Evolutionary conservation across 495 filamentous ascomycete genomes (phyloP), one percentile per base, ranked within the genome.

Genomic region (Cercophora samala): DNA sequence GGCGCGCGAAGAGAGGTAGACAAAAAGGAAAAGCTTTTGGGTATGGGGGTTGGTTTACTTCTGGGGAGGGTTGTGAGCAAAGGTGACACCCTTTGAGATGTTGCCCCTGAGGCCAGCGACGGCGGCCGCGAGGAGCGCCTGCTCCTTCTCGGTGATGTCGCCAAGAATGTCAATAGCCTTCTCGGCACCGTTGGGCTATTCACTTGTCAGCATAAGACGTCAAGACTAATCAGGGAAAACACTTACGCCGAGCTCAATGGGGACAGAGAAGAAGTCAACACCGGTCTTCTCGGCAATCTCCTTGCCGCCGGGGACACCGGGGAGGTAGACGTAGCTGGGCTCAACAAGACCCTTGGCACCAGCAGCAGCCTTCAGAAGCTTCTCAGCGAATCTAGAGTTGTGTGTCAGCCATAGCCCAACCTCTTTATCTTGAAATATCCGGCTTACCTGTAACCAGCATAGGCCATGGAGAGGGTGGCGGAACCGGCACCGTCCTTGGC

Each of bases 401-500:
- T 23, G 53, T 19, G 84, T 72, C 73, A 77, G 68, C 70, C 62
- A 63, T 37, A 56, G 53, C 63, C 60, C 3, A 37, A 0, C 17
- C 4, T 23, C 24, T 0, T 25, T 53, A 17, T 58, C 25, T 42
- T 53, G n/a, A 19, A n/a, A 18, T 2, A 29, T 60, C n/a, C n/a
- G n/a, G 68, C 74, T 66, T 78, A 95, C 90, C 93, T 88, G 86
- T 88, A 98, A 69, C 96, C 95, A 72, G 95, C 95, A 76, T 91
- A 97, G 64, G 95, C 95, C 95, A 99, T 99, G 69, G 92, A 97
- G 37, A 98, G 87, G 65, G 95, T 99, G 69, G 95, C 95, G 52
- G 93, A 97, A 68, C 95, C 95, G 75, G 89, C 86, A 72, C 95
- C 95, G 66, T 94, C 91, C 90, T 99, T 99, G 75, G 95, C 95